Evolutionary conservation across 306 rosid genomes (phyloP).

Genomic region (Citrullus colocynthis): DNA sequence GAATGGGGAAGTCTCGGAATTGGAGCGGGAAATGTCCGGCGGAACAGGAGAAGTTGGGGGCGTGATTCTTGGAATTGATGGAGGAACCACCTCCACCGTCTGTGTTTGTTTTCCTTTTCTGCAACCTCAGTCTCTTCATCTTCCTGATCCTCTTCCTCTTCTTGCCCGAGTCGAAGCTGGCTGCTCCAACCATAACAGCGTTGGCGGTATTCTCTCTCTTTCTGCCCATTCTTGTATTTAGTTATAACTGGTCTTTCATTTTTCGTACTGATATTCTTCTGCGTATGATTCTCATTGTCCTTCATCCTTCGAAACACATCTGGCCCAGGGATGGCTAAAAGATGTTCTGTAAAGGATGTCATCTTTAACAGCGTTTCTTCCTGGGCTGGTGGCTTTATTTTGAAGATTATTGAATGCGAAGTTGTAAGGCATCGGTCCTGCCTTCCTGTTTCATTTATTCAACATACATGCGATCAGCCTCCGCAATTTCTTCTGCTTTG

Average conservation of each 20-base stretch:
- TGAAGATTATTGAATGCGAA: not conserved
- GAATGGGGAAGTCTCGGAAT: constrained; percentile 70
- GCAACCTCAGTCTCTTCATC: constrained; percentile 15
- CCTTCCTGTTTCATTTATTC: not conserved
- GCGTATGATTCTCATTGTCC: not conserved
- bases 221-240: not conserved
- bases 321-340: no score
- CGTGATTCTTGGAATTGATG: constrained; percentile 67
- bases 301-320: no score
- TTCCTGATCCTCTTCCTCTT: constrained; percentile 45
- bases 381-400: not conserved
- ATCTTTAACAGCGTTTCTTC: no score
- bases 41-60: constrained; percentile 10
- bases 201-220: constrained; percentile 46
- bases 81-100: constrained; percentile 77
- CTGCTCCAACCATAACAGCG: constrained; percentile 90
- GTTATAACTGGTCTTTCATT: not conserved
- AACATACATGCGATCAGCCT: not conserved
- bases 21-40: constrained; percentile 38
- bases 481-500: not conserved
- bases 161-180: constrained; percentile 80
- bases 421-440: not conserved
- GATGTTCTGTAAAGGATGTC: no score
- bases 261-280: not conserved
- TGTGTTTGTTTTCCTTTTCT: constrained; percentile 69